phyloP scores from a whole-genome alignment of 2,329 filamentous ascomycete genomes.

The Emydomyces testavorans region DNA sequence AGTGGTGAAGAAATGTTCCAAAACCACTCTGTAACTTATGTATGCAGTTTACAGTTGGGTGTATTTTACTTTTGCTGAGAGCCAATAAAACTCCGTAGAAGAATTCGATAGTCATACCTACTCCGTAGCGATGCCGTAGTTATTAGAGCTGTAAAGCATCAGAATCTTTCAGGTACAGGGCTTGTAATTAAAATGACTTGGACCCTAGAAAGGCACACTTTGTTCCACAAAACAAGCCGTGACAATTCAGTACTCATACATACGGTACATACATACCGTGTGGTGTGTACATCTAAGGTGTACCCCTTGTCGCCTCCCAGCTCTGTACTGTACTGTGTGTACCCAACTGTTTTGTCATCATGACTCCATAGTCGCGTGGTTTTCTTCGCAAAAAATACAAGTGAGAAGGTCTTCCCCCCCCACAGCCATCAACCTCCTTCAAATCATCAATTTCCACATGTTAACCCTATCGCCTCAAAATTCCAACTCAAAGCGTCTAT shows the following conservation, averaged over 20 bases:
- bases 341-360: conserved; percentile 2
- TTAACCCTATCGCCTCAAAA: conserved; percentile 12
- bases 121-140: neutral
- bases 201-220: too few relatives aligned
- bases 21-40: neutral
- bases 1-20: neutral
- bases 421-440: conserved; percentile 1
- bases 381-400: too few relatives aligned
- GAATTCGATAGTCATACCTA: too few relatives aligned
- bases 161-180: conserved; percentile 1
- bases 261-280: too few relatives aligned
- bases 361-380: neutral
- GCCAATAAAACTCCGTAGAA: neutral
- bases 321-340: too few relatives aligned
- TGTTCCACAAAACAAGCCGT: too few relatives aligned
- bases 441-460: conserved; percentile 8
- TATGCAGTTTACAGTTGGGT: neutral
- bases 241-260: too few relatives aligned
- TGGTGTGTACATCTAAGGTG: too few relatives aligned
- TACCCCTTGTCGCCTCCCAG: too few relatives aligned
- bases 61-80: neutral
- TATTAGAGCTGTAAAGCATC: neutral
- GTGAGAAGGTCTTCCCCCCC: neutral
- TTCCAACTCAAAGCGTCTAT: conserved; percentile 8
- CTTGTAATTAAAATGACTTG: neutral